Evolutionary conservation across 1,284 basidiomycete species (phyloP).

Genomic region (Schizophyllum commune): DNA sequence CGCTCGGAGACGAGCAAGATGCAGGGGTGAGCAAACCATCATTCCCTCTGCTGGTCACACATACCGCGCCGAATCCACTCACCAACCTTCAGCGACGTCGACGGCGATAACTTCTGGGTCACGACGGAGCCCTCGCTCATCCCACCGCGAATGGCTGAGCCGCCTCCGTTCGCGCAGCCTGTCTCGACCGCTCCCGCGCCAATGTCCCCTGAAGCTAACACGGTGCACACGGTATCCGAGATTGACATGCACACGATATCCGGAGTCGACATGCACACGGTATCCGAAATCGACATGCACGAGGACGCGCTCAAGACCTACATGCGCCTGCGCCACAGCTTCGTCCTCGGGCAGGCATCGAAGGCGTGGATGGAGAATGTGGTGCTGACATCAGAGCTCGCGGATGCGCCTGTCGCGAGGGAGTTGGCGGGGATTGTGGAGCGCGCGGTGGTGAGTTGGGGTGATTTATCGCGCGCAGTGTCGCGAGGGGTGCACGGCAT

Average conservation of each 20-base stretch:
- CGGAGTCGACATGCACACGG: too few species aligned
- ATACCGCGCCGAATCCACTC: neutral
- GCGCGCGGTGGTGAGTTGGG: slow-evolving; percentile 11
- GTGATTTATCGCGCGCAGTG: neutral
- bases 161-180: neutral
- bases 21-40: slow-evolving; percentile 13
- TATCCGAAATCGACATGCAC: neutral
- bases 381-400: slow-evolving; percentile 8
- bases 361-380: slow-evolving; percentile 14
- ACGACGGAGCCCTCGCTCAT: slow-evolving; percentile 16
- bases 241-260: too few species aligned
- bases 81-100: slow-evolving; percentile 16
- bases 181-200: neutral
- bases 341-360: slow-evolving; percentile 10
- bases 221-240: too few species aligned
- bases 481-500: too few species aligned
- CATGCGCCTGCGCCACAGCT: slow-evolving; percentile 9
- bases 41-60: too few species aligned
- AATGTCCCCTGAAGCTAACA: too few species aligned
- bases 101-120: slow-evolving; percentile 19
- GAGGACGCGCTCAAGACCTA: slow-evolving; percentile 11
- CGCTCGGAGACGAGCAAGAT: slow-evolving; percentile 18
- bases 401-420: slow-evolving; percentile 5
- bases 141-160: slow-evolving; percentile 7
- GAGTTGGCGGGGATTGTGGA: slow-evolving; percentile 13